Evolutionary conservation across 176 grass and related monocot genomes (phyloP), one percentile per base, ranked within the genome.

Genomic region (Carex kokanica): DNA sequence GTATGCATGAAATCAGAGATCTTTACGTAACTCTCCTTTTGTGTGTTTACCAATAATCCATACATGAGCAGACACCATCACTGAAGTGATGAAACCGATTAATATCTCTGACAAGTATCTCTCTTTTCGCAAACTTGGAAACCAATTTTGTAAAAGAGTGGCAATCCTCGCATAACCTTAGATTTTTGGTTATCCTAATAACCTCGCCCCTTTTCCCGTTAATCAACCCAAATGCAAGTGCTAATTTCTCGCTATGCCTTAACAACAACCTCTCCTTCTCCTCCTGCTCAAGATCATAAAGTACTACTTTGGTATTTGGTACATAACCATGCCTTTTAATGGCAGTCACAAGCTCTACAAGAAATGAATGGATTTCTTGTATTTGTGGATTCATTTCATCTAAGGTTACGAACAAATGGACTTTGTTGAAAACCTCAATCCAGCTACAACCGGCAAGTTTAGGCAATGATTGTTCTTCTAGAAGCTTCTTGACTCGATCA

Each of bases 61-160:
- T 75, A 63, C 95, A 98, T 3, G 92, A 93, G 79, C 95, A 98
- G 36, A 83, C 27, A 60, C 92, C 95, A 83, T 91, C 87, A 66
- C 74, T 93, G 58, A 98, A 98, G 78, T 86, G 89, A 73, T 98
- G 92, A 78, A 98, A 93, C 41, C 92, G 84, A 80, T 95, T 98
- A 81, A 93, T 89, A 78, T 98, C 91, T 79, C 93, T 91, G 56
- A 98, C 95, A 43, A 95, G 34, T 78, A 98, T 94, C 25, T 95
- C 90, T 16, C 84, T 69, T 74, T 91, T 63, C 64, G 88, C 81
- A 78, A 91, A 94, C 61, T 87, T 98, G 57, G 92, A 98, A 67
- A 98, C 89, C 63, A 98, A 94, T 84, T 98, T 98, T 17, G 90
- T 98, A 60, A 98, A 86, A 12, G 81, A 86, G 85, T 95, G 92